Evolutionary conservation across 495 filamentous ascomycete species (phyloP), one percentile per base, ranked within the genome.

Genomic region (Chaetomidium leptoderma): DNA sequence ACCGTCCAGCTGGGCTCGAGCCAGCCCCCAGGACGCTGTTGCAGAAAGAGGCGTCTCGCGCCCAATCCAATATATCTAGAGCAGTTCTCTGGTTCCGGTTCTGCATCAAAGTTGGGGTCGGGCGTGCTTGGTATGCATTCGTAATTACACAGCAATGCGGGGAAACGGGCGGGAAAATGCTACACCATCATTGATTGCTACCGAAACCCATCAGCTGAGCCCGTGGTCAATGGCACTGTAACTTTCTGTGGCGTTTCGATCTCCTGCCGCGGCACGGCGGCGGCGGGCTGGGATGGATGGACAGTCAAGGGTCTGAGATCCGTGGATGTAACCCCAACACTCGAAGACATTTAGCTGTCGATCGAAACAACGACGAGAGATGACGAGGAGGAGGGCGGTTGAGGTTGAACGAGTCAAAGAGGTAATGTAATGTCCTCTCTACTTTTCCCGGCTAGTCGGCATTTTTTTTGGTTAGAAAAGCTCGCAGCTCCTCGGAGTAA

Each of bases 201-300:
- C n/a, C n/a, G 45, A 16, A 23, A 36, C 8, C 32, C 9, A 19
- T 51, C 47, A 51, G 47, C 47, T 37, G 32, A 51, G 44, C 26
- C n/a, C 27, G 13, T 33, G 30, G 4, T 36, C 47, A 24, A 50
- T 50, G 47, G 19, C 13, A 50, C 30, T 2, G 30, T 24, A 24
- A 13, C 49, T 13, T 52, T 6, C 11, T 29, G 48, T 27, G 11
- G 48, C n/a, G 30, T 27, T 45, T n/a, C n/a, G n/a, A 4, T 26
- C 21, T 26, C 9, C 9, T n/a, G n/a, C n/a, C n/a, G n/a, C n/a
- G n/a, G n/a, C n/a, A n/a, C n/a, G n/a, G n/a, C n/a, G 30, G 30
- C 30, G 30, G 30, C 30, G 30, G 30, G 30, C 30, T 32, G 30
- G 30, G 30, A 32, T 32, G 4, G 39, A 42, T 11, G 42, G 24